Evolutionary conservation across 1,284 basidiomycete species (phyloP), one percentile per base, ranked within the genome.

Genomic region (Agaricales sp.): DNA sequence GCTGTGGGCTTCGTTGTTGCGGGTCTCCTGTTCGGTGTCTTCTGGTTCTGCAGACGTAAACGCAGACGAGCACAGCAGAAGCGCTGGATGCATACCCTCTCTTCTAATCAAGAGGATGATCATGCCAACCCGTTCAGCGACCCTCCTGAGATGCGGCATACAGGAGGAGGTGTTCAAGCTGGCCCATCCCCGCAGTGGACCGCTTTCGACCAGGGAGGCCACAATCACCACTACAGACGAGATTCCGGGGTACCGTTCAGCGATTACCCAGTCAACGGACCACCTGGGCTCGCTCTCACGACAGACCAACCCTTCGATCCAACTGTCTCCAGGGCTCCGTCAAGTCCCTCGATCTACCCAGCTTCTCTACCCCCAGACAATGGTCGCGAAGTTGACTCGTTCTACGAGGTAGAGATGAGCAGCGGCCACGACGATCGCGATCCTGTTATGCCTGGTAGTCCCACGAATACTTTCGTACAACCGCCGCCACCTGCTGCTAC

Each of bases 281-380:
- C 50, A 21, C 53, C 57, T 16, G 60, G 56, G 44, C 45, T 57
- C 12, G 51, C 52, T 14, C 53, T 58, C 45, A 57, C 58, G 20
- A 52, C 55, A 26, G 54, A 53, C 30, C 30, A 50, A 48, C 21
- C 49, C 48, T 4, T 57, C 52, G 23, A 55, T 54, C n/a, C n/a
- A n/a, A 45, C 59, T 55, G 43, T 66, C 65, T 38, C 56, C 63
- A 50, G 65, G 11, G 58, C 57, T n/a, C 68, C 63, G 37, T 79
- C 78, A 3, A 77, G 69, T 48, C 77, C 77, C 19, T 81, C 79
- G 0, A 67, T 80, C 48, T 81, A 81, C 59, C 75, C 78, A 11
- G 67, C 74, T 1, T 75, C 71, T 39, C 59, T 77, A 3, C 65
- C 68, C n/a, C 61, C 65, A 1, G 64, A 62, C 30, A 64, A 66